Evolutionary conservation across 2,329 filamentous ascomycete genomes (phyloP).

Genomic region (Ophiosphaerella korrae): DNA sequence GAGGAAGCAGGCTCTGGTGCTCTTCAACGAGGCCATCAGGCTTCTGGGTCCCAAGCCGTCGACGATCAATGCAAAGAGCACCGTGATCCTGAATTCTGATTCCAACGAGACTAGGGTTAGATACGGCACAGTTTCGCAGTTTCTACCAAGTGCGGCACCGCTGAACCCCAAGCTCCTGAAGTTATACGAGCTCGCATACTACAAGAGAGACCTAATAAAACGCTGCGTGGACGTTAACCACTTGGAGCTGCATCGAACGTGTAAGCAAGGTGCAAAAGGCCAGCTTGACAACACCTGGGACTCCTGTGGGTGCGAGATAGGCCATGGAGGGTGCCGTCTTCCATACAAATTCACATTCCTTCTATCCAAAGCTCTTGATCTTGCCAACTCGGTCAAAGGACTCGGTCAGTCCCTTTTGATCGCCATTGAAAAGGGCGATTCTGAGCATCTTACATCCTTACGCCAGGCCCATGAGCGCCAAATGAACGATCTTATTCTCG

Average conservation of each 20-base stretch:
- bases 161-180: neutral
- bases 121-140: neutral
- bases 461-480: neutral
- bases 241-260: neutral
- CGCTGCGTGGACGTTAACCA: neutral
- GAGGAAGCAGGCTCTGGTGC: neutral
- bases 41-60: neutral
- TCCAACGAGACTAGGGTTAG: no score
- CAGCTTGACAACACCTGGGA: no score
- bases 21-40: neutral
- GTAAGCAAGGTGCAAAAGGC: no score
- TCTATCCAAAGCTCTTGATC: neutral
- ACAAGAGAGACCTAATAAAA: neutral
- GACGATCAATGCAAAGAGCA: neutral
- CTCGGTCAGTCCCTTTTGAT: neutral
- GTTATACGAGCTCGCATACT: neutral
- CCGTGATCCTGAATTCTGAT: neutral
- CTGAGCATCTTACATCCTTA: neutral
- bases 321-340: no score
- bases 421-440: neutral
- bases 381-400: neutral
- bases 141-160: neutral
- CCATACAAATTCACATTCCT: neutral
- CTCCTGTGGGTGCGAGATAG: no score
- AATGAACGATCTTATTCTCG: conserved; percentile 1